Conservation (phyloP, 1,284 basidiomycete genomes). For the Ceratobasidium sp. region DNA sequence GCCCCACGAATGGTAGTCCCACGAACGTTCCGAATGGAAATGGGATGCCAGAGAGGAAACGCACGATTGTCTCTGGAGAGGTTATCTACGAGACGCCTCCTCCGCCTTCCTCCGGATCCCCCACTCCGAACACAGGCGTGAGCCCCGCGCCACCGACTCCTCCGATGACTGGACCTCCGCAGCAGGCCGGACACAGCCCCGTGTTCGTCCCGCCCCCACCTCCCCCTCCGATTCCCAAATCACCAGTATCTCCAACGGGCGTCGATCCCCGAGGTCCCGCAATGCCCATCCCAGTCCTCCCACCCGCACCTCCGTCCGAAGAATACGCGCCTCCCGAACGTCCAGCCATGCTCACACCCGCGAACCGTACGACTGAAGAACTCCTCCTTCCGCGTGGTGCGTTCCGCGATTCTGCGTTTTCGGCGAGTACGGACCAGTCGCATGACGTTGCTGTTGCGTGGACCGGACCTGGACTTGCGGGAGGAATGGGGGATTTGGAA, state of each 20-base stretch:
- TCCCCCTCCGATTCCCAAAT: conserved; percentile 15
- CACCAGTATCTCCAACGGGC: neutral
- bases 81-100: conserved; percentile 37
- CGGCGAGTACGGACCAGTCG: conserved; percentile 31
- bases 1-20: no score
- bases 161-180: neutral
- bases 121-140: neutral
- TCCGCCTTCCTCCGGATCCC: neutral
- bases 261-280: neutral
- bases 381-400: conserved; percentile 21
- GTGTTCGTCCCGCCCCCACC: conserved; percentile 33
- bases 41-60: neutral
- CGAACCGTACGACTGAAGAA: conserved; percentile 32
- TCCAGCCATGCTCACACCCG: conserved; percentile 9
- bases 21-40: no score
- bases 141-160: neutral
- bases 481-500: neutral
- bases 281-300: conserved; percentile 8
- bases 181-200: neutral
- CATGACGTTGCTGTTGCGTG: conserved; percentile 34
- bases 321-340: neutral
- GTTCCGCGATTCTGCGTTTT: conserved; percentile 37
- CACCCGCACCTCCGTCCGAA: neutral
- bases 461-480: conserved; percentile 1
- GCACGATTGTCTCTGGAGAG: conserved; percentile 37